phyloP scores from a whole-genome alignment of 192 early-diverging fungal species.

The Linnemannia hyalina region DNA sequence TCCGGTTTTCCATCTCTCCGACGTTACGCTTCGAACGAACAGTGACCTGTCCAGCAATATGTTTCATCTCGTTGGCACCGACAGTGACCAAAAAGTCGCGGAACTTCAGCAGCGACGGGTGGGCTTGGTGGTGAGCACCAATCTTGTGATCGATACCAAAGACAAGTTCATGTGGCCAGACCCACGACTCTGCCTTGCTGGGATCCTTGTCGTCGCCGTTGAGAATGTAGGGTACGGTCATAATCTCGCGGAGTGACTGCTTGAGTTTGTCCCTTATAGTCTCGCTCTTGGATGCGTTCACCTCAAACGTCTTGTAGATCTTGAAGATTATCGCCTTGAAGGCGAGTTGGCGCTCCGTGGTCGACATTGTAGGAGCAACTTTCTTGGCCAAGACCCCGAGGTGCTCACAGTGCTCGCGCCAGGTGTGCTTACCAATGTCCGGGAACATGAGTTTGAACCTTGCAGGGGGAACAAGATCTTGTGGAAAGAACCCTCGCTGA shows the following conservation, averaged over 20 bases:
- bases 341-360: neutral
- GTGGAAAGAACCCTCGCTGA: neutral
- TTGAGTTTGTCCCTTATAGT: neutral
- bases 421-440: neutral
- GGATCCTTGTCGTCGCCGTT: slow-evolving; percentile 1
- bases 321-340: neutral
- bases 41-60: neutral
- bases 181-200: neutral
- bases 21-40: neutral
- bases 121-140: neutral
- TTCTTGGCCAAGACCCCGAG: neutral
- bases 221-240: neutral
- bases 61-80: neutral
- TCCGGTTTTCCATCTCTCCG: neutral
- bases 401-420: neutral
- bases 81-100: neutral
- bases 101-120: neutral
- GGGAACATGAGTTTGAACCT: neutral
- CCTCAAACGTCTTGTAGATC: neutral
- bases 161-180: neutral
- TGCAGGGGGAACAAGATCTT: neutral
- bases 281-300: no score
- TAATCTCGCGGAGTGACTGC: neutral
- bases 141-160: slow-evolving; percentile 8
- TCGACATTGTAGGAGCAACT: neutral